These are phyloP conservation scores for Leishmania gerbilli DNA, from an alignment of 208 protist species.

Conservation along the genomic window DNA sequence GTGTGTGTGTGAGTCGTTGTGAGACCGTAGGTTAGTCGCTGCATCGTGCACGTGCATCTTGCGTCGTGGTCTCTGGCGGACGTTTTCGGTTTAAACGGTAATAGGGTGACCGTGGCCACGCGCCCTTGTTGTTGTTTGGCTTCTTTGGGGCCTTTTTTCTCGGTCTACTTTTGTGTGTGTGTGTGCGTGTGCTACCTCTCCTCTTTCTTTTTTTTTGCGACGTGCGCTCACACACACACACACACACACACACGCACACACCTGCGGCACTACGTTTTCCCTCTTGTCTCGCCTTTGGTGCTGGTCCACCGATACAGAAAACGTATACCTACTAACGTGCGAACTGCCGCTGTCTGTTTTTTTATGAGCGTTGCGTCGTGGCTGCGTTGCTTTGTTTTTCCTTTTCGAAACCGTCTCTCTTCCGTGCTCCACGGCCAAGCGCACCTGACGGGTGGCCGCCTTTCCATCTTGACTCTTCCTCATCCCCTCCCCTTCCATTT, in stretches of 20 bases:
- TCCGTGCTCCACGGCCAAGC: background rate
- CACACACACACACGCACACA: background rate
- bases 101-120: background rate
- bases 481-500: background rate
- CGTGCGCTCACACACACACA: background rate
- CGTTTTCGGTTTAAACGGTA: background rate
- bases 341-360: background rate
- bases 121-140: too few species aligned
- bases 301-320: background rate
- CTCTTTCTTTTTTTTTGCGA: background rate
- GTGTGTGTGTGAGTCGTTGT: background rate
- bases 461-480: background rate
- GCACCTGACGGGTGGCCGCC: background rate
- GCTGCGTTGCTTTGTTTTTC: constrained; percentile 14
- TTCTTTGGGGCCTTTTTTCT: background rate
- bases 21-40: background rate
- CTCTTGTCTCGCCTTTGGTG: background rate
- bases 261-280: background rate
- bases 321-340: background rate
- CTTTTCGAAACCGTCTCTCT: background rate
- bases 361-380: background rate
- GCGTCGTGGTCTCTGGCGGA: background rate
- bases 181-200: background rate
- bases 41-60: background rate
- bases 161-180: background rate